These are phyloP conservation scores for Mikania micrantha DNA, from an alignment of 129 eudicot genomes.

Conservation along the genomic window DNA sequence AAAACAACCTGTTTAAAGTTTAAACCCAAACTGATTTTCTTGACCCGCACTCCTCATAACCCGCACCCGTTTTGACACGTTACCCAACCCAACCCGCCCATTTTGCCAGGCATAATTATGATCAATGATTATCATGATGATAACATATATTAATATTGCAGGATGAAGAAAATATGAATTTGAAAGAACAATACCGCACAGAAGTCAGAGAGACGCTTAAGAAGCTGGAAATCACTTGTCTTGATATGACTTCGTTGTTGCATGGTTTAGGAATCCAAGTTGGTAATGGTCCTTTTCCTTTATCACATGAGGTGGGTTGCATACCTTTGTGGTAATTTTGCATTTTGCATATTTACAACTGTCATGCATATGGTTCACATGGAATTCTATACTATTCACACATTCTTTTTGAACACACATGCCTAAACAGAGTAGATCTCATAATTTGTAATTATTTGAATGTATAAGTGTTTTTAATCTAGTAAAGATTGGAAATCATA, in stretches of 20 bases:
- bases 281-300: conserved; percentile 35
- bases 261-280: conserved; percentile 58
- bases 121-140: neutral
- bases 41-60: too few relatives aligned
- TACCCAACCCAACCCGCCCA: too few relatives aligned
- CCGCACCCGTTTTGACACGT: too few relatives aligned
- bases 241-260: conserved; percentile 74
- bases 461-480: neutral
- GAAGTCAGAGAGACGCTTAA: conserved; percentile 51
- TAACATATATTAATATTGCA: conserved; percentile 6
- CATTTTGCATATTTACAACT: neutral
- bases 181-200: conserved; percentile 67
- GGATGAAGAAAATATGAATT: conserved; percentile 79
- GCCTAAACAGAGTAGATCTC: neutral
- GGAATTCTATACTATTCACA: neutral
- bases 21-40: too few relatives aligned
- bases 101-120: too few relatives aligned
- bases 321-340: neutral
- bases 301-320: conserved; percentile 51
- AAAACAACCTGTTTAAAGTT: too few relatives aligned
- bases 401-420: neutral
- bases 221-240: conserved; percentile 45
- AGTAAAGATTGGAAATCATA: neutral
- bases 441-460: neutral
- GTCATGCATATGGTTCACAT: neutral